Evolutionary conservation across 345 rosid genomes (phyloP).

Genomic region (Eucalyptus pauciflora): DNA sequence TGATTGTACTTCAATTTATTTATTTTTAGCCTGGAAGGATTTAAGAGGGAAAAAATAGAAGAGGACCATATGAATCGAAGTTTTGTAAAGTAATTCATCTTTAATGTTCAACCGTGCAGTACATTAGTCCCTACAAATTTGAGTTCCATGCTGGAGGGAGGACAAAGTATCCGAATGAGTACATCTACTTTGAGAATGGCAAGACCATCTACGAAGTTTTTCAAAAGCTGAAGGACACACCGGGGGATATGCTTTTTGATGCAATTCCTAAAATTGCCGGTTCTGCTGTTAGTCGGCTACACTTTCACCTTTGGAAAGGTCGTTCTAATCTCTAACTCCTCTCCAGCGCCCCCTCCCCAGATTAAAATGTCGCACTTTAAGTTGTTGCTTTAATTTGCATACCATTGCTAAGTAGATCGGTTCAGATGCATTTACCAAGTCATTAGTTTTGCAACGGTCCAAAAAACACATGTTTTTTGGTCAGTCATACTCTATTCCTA

Average conservation of each 20-base stretch:
- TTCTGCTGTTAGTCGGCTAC: slow-evolving; percentile 24
- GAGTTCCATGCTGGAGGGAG: slow-evolving; percentile 51
- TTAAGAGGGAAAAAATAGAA: neutral
- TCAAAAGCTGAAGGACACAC: slow-evolving; percentile 44
- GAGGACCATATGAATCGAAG: neutral
- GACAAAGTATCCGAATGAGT: slow-evolving; percentile 42
- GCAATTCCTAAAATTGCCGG: slow-evolving; percentile 28
- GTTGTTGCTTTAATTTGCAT: neutral
- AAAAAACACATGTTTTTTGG: neutral
- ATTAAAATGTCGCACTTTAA: neutral
- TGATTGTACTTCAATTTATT: neutral
- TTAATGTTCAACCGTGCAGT: slow-evolving; percentile 12
- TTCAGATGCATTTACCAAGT: neutral
- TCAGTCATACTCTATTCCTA: too few species aligned
- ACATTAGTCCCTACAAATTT: slow-evolving; percentile 35
- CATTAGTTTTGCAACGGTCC: neutral
- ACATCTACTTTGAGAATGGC: slow-evolving; percentile 49
- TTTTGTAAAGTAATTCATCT: neutral
- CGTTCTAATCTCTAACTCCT: neutral
- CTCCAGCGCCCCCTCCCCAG: neutral
- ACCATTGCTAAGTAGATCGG: neutral
- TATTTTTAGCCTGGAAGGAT: neutral
- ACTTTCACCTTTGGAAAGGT: slow-evolving; percentile 42
- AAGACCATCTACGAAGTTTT: slow-evolving; percentile 41
- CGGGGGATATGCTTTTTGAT: slow-evolving; percentile 32